Conservation (phyloP, 1,139 yeast genomes). For the Zygoascus sp. region DNA sequence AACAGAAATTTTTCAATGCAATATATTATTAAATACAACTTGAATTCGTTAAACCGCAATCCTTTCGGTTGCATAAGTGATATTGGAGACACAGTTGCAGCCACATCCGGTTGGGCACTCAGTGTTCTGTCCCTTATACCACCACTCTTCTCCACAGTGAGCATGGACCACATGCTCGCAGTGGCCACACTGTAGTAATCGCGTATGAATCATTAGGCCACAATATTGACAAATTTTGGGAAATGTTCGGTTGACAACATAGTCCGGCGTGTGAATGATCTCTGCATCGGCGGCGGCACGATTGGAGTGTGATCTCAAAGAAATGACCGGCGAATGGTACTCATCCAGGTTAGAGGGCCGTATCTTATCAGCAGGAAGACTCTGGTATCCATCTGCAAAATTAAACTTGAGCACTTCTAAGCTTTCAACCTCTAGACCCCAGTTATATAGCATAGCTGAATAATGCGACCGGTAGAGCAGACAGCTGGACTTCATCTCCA, state of each 20-base stretch:
- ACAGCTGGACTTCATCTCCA: slow-evolving; percentile 45
- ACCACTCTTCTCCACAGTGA: slow-evolving; percentile 78
- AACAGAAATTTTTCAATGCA: background rate
- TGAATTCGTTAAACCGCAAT: background rate
- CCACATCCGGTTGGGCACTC: slow-evolving; percentile 94
- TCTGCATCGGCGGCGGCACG: slow-evolving; percentile 19
- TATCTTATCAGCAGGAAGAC: background rate
- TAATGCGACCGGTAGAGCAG: slow-evolving; percentile 61
- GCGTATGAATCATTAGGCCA: slow-evolving; percentile 52
- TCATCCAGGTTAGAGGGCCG: slow-evolving; percentile 17
- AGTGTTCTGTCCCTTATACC: slow-evolving; percentile 45
- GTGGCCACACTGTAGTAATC: slow-evolving; percentile 61
- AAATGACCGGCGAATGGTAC: slow-evolving; percentile 23
- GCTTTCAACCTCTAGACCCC: slow-evolving; percentile 79
- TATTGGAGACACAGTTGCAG: slow-evolving; percentile 39
- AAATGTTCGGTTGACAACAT: slow-evolving; percentile 16
- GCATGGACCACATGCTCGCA: slow-evolving; percentile 82
- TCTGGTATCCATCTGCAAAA: slow-evolving; percentile 21
- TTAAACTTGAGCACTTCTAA: slow-evolving; percentile 76
- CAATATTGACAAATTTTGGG: slow-evolving; percentile 54
- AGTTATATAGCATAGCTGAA: slow-evolving; percentile 70
- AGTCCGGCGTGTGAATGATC: slow-evolving; percentile 18
- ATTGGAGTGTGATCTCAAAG: slow-evolving; percentile 32
- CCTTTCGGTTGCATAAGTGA: slow-evolving; percentile 3
- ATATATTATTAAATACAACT: background rate